Conservation (phyloP, 139 green algal species). For the Eudorina sp. region DNA sequence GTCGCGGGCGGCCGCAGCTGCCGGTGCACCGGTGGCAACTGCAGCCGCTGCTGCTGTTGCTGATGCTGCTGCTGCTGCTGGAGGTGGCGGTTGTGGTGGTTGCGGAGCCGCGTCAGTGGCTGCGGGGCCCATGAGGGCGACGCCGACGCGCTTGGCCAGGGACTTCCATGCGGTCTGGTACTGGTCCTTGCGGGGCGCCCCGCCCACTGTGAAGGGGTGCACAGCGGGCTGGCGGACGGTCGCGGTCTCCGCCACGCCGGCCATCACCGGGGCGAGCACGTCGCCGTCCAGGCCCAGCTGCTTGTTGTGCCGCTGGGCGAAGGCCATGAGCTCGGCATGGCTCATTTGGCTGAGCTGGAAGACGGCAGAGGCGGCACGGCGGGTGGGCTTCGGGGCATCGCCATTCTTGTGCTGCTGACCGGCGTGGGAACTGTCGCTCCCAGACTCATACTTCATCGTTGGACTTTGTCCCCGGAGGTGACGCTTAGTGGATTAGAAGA, state of each 20-base stretch:
- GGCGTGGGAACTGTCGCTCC: background rate
- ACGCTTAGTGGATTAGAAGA: no score
- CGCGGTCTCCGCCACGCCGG: background rate
- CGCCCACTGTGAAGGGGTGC: conserved; percentile 33
- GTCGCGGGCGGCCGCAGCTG: background rate
- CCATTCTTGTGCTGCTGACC: background rate
- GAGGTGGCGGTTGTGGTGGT: no score
- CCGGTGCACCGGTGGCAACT: background rate
- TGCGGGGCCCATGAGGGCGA: background rate
- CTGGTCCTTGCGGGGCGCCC: conserved; percentile 25
- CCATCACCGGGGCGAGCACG: conserved; percentile 25
- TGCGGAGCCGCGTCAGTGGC: no score
- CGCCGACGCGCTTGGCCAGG: conserved; percentile 5
- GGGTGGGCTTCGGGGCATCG: background rate
- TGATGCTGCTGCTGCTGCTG: no score
- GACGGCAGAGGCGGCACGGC: background rate
- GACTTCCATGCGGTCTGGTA: conserved; percentile 36
- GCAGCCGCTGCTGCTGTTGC: no score
- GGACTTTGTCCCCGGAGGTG: no score
- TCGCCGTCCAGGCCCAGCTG: background rate
- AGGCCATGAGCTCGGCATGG: conserved; percentile 21
- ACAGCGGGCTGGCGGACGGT: conserved; percentile 19
- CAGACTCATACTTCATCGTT: background rate
- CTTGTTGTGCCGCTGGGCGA: conserved; percentile 5
- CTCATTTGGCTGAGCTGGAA: background rate